Evolutionary conservation across 2,329 filamentous ascomycete genomes (phyloP), one percentile per base, ranked within the genome.

Genomic region (Tolypocladium paradoxum): DNA sequence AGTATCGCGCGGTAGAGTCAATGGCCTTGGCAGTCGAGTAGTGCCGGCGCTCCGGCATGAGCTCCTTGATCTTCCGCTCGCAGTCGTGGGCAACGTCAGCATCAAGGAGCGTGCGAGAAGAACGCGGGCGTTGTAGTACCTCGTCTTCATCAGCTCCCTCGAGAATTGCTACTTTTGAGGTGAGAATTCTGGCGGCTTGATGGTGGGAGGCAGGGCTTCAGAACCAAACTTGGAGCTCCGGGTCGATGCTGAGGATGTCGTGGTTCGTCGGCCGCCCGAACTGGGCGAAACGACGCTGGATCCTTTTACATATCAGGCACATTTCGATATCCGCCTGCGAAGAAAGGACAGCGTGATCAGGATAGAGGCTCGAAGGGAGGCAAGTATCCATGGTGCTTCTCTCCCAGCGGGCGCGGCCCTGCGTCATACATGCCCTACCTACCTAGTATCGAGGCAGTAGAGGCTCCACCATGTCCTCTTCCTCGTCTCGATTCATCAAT

Each of bases 361-460:
- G 53, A 2, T 54, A 48, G 1, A 60, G 34, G 5, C 56, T 52
- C 7, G 56, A 58, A 0, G 65, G 65, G 2, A 64, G 55, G 6
- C 54, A 54, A 0, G 63, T 64, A 52, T 67, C 62, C 65, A 67
- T 67, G 8, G 64, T 64, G 6, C 49, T 60, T n/a, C 50, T 56
- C 5, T 67, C 64, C 62, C 63, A 64, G 11, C 60, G 59, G 34
- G 61, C 65, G 50, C 87, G 81, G 1, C 85, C 85, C 57, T 87
- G 77, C 1, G 84, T 88, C 34, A 84, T 85, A 18, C 80, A 82
- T 0, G 82, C 84, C 85, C 85, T n/a, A n/a, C n/a, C n/a, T n/a
- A n/a, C n/a, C n/a, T 89, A 0, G 85, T 86, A 63, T 89, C 86
- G 24, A 90, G 73, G 62, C 84, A 86, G 65, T 88, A 85, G 6